Conservation (phyloP, 2,329 filamentous ascomycete genomes). For the Chaetomiaceae sp. region DNA sequence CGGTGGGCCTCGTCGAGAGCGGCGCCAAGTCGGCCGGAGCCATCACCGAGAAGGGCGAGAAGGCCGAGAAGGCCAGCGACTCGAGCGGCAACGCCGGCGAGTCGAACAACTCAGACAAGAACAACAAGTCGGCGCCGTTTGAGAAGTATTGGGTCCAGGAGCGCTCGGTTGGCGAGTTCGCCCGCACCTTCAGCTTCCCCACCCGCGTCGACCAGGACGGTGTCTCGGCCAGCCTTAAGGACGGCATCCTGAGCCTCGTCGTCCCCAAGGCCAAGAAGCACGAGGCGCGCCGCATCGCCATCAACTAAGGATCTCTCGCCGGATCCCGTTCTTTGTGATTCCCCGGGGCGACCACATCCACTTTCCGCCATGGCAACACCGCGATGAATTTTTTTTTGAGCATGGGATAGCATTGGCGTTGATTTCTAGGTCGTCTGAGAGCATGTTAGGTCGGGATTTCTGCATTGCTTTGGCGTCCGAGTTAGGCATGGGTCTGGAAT, state of each 20-base stretch:
- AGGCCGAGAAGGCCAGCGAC: constrained; percentile 35
- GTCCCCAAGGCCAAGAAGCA: constrained; percentile 64
- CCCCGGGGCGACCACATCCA: too few relatives aligned
- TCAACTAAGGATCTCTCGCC: constrained; percentile 34
- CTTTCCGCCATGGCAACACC: too few relatives aligned
- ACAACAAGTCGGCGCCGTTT: neutral
- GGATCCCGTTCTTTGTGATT: neutral
- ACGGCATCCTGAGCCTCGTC: constrained; percentile 60
- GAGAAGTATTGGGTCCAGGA: constrained; percentile 65
- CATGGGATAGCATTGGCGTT: neutral
- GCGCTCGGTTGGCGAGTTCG: constrained; percentile 63
- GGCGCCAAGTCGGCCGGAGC: constrained; percentile 31
- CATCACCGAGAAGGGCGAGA: constrained; percentile 38
- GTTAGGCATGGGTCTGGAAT: too few relatives aligned
- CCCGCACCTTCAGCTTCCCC: constrained; percentile 65
- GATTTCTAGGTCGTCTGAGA: too few relatives aligned
- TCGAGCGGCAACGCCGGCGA: constrained; percentile 35
- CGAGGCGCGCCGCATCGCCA: constrained; percentile 34
- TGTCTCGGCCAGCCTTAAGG: constrained; percentile 59
- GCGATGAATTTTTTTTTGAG: neutral
- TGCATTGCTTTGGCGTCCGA: too few relatives aligned
- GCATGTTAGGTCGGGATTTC: too few relatives aligned
- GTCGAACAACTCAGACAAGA: neutral
- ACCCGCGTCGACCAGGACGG: constrained; percentile 56
- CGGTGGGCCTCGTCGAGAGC: constrained; percentile 32